Evolutionary conservation across 2,329 filamentous ascomycete genomes (phyloP).

Genomic region (Xylaria sp.): DNA sequence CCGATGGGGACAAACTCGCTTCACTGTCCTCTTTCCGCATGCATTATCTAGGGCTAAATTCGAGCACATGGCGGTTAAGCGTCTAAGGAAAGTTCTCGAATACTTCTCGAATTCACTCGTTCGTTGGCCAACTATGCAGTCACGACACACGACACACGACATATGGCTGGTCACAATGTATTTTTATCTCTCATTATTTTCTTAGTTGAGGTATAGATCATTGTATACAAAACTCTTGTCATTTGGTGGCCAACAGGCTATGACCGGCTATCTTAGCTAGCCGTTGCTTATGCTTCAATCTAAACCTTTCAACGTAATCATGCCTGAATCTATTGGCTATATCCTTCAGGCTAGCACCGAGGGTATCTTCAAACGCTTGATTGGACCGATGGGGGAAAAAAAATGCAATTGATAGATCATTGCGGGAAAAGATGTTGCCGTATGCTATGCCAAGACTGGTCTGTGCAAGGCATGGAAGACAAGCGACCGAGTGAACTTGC

Average conservation of each 20-base stretch:
- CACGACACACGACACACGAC: neutral
- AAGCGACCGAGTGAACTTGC: neutral
- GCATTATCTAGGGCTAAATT: neutral
- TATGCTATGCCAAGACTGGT: neutral
- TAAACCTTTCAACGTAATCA: constrained; percentile 13
- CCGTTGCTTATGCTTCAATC: neutral
- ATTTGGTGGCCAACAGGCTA: neutral
- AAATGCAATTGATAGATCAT: constrained; percentile 27
- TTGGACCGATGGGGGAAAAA: constrained; percentile 2
- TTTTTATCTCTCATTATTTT: neutral
- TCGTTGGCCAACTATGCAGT: neutral
- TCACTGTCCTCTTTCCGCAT: neutral
- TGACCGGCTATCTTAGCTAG: neutral
- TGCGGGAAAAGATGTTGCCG: constrained; percentile 11
- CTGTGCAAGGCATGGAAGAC: neutral
- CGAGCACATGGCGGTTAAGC: neutral
- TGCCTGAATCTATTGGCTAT: constrained; percentile 18
- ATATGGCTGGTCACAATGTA: neutral
- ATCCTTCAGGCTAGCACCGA: constrained; percentile 25
- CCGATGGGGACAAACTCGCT: too few relatives aligned
- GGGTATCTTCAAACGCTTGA: constrained; percentile 31
- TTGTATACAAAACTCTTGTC: neutral
- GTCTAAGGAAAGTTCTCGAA: neutral
- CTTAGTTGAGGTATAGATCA: neutral
- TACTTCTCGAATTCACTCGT: too few relatives aligned